These are phyloP conservation scores for Porodaedalea pini DNA, from an alignment of 1,284 basidiomycete genomes.

Conservation along the genomic window DNA sequence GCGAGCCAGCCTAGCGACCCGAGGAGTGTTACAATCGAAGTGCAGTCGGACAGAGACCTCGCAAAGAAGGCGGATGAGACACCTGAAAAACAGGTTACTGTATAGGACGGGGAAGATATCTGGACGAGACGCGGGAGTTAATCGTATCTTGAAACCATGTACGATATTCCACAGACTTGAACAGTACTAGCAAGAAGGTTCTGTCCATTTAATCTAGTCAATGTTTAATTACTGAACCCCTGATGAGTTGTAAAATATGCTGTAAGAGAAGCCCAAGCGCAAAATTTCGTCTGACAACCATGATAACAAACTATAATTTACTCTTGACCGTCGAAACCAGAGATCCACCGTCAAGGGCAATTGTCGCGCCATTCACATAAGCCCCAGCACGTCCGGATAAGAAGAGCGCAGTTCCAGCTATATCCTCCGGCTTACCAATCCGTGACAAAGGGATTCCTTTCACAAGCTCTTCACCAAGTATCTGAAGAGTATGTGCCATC, in stretches of 20 bases:
- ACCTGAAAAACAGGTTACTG: background rate
- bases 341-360: constrained; percentile 57
- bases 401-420: constrained; percentile 60
- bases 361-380: constrained; percentile 62
- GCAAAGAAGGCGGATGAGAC: background rate
- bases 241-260: no score
- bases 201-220: no score
- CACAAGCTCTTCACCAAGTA: constrained; percentile 44
- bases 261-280: no score
- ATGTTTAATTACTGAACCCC: no score
- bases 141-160: no score
- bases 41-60: background rate
- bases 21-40: background rate
- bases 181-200: no score
- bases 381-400: constrained; percentile 56
- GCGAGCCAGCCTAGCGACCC: background rate
- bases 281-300: no score
- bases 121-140: no score
- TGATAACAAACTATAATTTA: constrained; percentile 10
- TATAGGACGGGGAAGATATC: no score
- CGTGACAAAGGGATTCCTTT: constrained; percentile 48
- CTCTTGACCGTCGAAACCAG: constrained; percentile 30
- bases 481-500: constrained; percentile 57
- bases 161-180: no score
- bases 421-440: constrained; percentile 61